These are phyloP conservation scores for Kuraishia borneana DNA, from an alignment of 805 yeast genomes.

Conservation along the genomic window DNA sequence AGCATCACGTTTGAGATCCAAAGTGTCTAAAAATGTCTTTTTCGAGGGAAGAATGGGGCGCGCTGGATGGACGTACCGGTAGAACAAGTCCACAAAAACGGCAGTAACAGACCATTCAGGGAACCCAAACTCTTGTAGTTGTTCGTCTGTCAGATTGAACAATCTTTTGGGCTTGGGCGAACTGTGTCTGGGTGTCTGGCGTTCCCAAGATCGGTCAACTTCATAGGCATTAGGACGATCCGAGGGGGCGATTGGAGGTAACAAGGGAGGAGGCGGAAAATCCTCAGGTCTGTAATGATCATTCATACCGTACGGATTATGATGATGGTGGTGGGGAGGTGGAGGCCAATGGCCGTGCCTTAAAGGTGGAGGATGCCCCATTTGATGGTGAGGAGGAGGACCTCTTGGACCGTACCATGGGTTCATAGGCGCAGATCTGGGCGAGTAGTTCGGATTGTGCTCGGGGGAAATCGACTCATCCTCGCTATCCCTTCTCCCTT, in stretches of 20 bases:
- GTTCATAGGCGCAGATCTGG: too few species aligned
- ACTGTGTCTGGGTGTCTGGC: too few species aligned
- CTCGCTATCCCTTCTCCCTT: too few species aligned
- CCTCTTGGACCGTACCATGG: constrained; percentile 2
- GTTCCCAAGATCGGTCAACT: too few species aligned
- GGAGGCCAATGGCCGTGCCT: constrained; percentile 3
- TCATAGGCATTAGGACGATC: too few species aligned
- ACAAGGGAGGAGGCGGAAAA: too few species aligned
- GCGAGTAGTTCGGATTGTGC: too few species aligned
- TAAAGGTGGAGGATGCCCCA: constrained; percentile 2
- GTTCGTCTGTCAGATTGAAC: constrained; percentile 14
- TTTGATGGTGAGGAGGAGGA: constrained; percentile 1
- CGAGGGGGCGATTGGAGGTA: too few species aligned
- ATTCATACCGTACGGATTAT: too few species aligned
- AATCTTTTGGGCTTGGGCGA: too few species aligned
- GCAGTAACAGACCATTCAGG: constrained; percentile 24
- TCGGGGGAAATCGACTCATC: neutral
- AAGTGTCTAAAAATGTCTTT: constrained; percentile 15
- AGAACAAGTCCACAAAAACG: constrained; percentile 24
- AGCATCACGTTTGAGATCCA: constrained; percentile 19
- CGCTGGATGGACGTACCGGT: constrained; percentile 27
- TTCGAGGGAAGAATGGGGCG: constrained; percentile 25
- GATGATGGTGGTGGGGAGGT: constrained; percentile 4
- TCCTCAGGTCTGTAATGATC: too few species aligned
- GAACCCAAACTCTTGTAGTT: constrained; percentile 19